Base-by-base conservation (phyloP, 2,329 filamentous ascomycete species). In the Calonectria henricotiae region DNA sequence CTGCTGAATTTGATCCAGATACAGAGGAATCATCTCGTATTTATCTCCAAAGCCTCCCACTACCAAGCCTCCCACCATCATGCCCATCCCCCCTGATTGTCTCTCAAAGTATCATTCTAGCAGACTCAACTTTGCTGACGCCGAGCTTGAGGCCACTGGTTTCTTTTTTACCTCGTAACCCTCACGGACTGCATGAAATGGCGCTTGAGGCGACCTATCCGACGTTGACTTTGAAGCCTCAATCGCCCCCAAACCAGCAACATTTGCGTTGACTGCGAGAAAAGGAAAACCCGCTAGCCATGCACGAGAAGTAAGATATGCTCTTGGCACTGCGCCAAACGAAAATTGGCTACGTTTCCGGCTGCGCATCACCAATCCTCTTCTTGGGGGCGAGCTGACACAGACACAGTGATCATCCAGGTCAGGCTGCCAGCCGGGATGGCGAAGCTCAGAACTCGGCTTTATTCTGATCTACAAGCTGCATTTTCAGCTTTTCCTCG, bases 401-500 rank as follows among this genome's bases (percentile, higher is more conserved):
- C 8, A 5, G 20, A 20, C 17, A 20, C 17, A 20, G 30, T 8
- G 17, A 37, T 54, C 5, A 54, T 30, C 3, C 30, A 35, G 3
- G 20, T 54, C 49, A 54, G 30, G 32, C 49, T 54, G 27, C 30
- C 49, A 27, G 49, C 30, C 30, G 27, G 7, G 49, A 25, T 25
- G n/a, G 20, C 25, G 51, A 23, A n/a, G 3, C 11, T 23, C 20
- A 20, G 32, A 5, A 8, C 51, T 37, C 30, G 51, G 51, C 32
- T 55, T 11, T 20, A 11, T 30, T 37, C 8, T 37, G 32, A 25
- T 37, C 9, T 30, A 55, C 4, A 30, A 8, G 51, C n/a, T 37
- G 32, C 32, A 55, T 55, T 20, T 55, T 55, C 32, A 20, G 51
- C 51, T 55, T 55, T 43, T n/a, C 41, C 41, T 6, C 41, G 6